Conservation (phyloP, 1,284 basidiomycete species). For the Cryptococcus depauperatus region DNA sequence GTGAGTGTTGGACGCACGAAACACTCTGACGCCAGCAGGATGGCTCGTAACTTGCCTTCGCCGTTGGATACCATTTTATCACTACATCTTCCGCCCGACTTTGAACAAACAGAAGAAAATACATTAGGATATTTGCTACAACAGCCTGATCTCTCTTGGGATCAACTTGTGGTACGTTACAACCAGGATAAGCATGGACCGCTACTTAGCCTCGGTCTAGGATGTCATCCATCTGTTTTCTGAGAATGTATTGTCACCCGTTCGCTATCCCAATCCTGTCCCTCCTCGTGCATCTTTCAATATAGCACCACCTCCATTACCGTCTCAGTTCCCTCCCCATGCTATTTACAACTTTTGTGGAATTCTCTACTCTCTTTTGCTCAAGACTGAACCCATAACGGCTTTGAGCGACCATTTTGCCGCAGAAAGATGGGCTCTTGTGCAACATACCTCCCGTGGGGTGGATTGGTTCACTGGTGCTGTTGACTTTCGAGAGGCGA, state of each 20-base stretch:
- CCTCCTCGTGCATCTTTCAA: conserved; percentile 32
- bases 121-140: conserved; percentile 33
- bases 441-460: conserved; percentile 28
- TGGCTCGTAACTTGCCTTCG: conserved; percentile 31
- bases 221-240: conserved; percentile 33
- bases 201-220: too few species aligned
- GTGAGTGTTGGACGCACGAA: too few species aligned
- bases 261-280: conserved; percentile 39
- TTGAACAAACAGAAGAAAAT: conserved; percentile 32
- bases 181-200: conserved; percentile 1
- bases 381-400: conserved; percentile 22
- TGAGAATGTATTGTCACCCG: conserved; percentile 34
- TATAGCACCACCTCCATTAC: conserved; percentile 31
- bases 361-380: conserved; percentile 26
- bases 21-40: too few species aligned
- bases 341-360: conserved; percentile 38
- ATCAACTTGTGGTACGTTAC: conserved; percentile 27
- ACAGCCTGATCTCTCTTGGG: conserved; percentile 33
- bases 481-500: conserved; percentile 27
- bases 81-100: conserved; percentile 34
- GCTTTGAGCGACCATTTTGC: conserved; percentile 1
- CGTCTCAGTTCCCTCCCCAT: conserved; percentile 29
- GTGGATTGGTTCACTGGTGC: conserved; percentile 38
- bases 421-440: conserved; percentile 35
- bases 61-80: conserved; percentile 32